Evolutionary conservation across 1,139 yeast genomes (phyloP).

Genomic region (Sugiyamaella sp.): DNA sequence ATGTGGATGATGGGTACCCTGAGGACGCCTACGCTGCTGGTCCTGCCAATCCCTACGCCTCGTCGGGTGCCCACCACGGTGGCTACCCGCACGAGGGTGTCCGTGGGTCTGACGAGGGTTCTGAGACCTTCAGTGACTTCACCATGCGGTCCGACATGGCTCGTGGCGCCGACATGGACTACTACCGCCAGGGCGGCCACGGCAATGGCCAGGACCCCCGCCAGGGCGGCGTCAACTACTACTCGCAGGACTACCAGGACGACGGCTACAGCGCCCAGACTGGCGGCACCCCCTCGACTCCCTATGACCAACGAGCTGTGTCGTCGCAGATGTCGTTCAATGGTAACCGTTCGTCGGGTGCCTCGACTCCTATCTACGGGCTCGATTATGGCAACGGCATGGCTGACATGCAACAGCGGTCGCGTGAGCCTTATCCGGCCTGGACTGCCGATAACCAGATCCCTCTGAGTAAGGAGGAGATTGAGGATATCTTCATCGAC

Average conservation of each 20-base stretch:
- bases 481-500: conserved; percentile 89
- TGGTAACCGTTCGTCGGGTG: conserved; percentile 88
- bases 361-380: conserved; percentile 95
- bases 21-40: conserved; percentile 42
- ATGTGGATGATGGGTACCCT: conserved; percentile 42
- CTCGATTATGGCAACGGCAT: conserved; percentile 68
- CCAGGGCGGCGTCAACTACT: conserved; percentile 45
- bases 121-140: conserved; percentile 49
- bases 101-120: conserved; percentile 43
- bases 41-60: conserved; percentile 42
- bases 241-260: conserved; percentile 40
- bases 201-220: conserved; percentile 32
- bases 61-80: conserved; percentile 34
- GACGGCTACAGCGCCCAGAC: conserved; percentile 34
- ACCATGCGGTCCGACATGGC: conserved; percentile 49
- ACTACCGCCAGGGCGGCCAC: conserved; percentile 43
- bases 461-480: conserved; percentile 83
- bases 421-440: conserved; percentile 88
- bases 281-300: conserved; percentile 21
- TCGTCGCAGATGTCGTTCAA: conserved; percentile 57
- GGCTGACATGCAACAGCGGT: conserved; percentile 45
- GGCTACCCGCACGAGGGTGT: conserved; percentile 36
- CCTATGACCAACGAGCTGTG: conserved; percentile 31
- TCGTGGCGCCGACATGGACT: conserved; percentile 45
- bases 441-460: conserved; percentile 93